Evolutionary conservation across 1,139 yeast species (phyloP), one percentile per base, ranked within the genome.

Genomic region (Hemisphaericaspora subhashii): DNA sequence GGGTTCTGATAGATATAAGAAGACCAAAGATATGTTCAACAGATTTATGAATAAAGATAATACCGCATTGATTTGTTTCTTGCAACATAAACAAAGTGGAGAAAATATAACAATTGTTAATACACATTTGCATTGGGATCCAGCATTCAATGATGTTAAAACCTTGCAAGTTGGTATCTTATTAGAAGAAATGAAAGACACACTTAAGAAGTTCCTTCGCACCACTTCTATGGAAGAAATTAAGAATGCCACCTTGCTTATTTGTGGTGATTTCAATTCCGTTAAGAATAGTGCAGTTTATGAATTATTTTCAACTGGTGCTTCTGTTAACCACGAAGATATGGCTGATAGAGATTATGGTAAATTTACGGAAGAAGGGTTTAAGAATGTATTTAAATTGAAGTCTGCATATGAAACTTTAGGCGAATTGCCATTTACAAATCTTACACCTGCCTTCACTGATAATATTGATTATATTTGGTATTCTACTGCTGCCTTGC

Each of bases 61-160:
- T 55, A 81, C 92, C 52, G 98, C 97, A 8, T 71, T 87, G 43
- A 78, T 88, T 38, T 70, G 86, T n/a, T 79, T 83, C 43, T 76
- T 94, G 50, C 90, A 86, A 55, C 94, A 86, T 57, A 64, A 70
- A 30, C 75, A 74, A 38, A 77, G 90, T 9, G 90, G 90, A 9
- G 87, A 84, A 57, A 75, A 77, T 47, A 66, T 92, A 36, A 73
- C 87, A 48, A 73, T 88, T 33, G 89, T 86, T 3, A 92, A 90
- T 54, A 90, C 98, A 0, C 99, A 94, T 72, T 79, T 92, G 61
- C 97, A 90, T 62, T 94, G 98, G 98, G 98, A 92, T 66, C 98
- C 98, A 8, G 89, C 88, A 35, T 87, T 82, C 59, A 87, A 88
- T 58, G 99, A 94, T 66, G 99, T 94, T 43, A 94, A 94, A 64